Base-by-base conservation (phyloP, 805 yeast species). In the Ogataea pilisensis region DNA sequence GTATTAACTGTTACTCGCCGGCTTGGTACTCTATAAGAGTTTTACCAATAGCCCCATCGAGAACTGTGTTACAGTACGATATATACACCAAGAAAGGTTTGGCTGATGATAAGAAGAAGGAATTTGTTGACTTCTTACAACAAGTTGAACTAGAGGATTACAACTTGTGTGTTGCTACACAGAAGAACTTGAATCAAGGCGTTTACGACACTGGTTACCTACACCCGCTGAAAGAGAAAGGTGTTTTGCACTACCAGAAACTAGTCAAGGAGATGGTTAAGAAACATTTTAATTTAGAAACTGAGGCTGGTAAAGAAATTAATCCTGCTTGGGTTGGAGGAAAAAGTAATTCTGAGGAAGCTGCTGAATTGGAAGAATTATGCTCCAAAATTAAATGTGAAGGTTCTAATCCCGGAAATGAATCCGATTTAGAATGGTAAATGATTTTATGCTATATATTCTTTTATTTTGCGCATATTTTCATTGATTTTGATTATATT, bases 21-120 rank as follows among this genome's bases (percentile, higher is more conserved):
- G 82, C 82, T 8, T 78, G 81, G 79, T 78, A 78, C 58, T 70
- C 80, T 8, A 77, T 78, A 48, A 65, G 82, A 51, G 82, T 78
- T 4, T 62, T 77, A 44, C 84, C 84, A 25, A 58, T 74, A 16
- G 54, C 71, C 27, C 75, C 82, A 17, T 66, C 68, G 26, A 76
- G 70, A 54, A 78, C 84, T 9, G 63, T 78, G 28, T 65, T 78
- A 52, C 82, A 76, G 52, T 78, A 78, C 51, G 83, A 78, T 54
- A 73, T 78, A 42, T 78, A 70, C 61, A 72, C 81, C 42, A 77
- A 78, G 63, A 77, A 76, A 57, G 84, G 83, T 9, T 55, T 75
- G 36, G 67, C 66, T 20, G 73, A 73, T 19, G 71, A 63, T 1
- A 68, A 72, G 38, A 76, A 75, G 65, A 75, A 75, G 51, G 83